phyloP scores from a whole-genome alignment of 2,329 filamentous ascomycete species.

The Colletotrichum ledebouriae region DNA sequence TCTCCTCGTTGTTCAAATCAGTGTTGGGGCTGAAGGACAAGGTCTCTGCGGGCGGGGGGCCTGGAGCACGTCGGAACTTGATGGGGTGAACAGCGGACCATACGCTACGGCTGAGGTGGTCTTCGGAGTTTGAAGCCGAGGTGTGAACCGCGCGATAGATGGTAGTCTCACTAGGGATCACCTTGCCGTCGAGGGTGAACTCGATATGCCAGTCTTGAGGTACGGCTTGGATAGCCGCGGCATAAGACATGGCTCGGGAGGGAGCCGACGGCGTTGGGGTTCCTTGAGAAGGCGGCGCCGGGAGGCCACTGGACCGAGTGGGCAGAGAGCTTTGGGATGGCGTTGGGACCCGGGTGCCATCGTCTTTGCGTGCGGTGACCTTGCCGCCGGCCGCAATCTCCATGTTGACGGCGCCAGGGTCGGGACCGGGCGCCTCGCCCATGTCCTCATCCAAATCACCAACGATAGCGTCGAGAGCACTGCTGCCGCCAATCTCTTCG shows the following conservation, averaged over 20 bases:
- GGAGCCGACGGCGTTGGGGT: constrained; percentile 66
- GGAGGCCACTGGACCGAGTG: constrained; percentile 57
- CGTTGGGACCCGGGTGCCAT: constrained; percentile 88
- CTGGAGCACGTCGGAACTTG: constrained; percentile 88
- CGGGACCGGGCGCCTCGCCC: constrained; percentile 77
- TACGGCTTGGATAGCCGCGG: constrained; percentile 82
- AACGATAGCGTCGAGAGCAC: constrained; percentile 86
- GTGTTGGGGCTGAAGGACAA: constrained; percentile 68
- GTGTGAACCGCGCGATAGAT: constrained; percentile 95
- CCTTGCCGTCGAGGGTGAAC: constrained; percentile 87
- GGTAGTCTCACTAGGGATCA: constrained; percentile 91
- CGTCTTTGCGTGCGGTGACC: constrained; percentile 91
- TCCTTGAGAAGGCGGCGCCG: constrained; percentile 55
- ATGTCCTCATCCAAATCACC: constrained; percentile 90
- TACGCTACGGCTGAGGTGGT: constrained; percentile 79
- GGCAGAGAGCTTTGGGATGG: constrained; percentile 73
- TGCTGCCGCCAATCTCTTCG: constrained; percentile 74
- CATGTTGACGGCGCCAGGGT: constrained; percentile 90
- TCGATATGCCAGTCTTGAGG: constrained; percentile 98
- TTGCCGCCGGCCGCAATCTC: constrained; percentile 89
- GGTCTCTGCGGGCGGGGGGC: constrained; percentile 82
- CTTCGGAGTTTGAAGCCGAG: constrained; percentile 64
- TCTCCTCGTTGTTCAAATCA: constrained; percentile 64
- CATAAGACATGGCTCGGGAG: constrained; percentile 82
- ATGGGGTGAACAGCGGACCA: constrained; percentile 94